phyloP scores from a whole-genome alignment of 495 filamentous ascomycete genomes.

The Aspergillus avenaceus region DNA sequence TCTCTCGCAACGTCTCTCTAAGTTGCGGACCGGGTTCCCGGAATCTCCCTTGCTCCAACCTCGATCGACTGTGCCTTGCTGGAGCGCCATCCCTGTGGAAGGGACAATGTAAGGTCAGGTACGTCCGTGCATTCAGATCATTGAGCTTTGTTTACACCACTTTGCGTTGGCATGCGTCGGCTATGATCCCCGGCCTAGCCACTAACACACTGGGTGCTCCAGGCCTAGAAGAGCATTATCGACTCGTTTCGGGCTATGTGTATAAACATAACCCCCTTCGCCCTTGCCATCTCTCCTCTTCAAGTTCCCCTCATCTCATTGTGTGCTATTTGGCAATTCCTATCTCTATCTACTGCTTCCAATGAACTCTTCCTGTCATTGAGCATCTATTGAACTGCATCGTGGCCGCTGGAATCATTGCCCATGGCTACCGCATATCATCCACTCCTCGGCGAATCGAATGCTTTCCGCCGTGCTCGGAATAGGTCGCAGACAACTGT shows the following conservation, averaged over 20 bases:
- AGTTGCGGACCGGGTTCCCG: constrained; percentile 18
- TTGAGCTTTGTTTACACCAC: constrained; percentile 40
- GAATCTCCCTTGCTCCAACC: constrained; percentile 33
- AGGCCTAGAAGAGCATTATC: constrained; percentile 3
- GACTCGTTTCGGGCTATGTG: constrained; percentile 24
- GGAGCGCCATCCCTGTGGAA: constrained; percentile 39
- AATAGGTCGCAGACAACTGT: constrained; percentile 36
- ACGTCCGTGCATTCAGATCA: constrained; percentile 32
- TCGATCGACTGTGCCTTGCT: constrained; percentile 36
- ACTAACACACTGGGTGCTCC: constrained; percentile 9
- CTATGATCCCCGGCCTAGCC: constrained; percentile 26
- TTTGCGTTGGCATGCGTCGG: constrained; percentile 41
- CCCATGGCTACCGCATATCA: constrained; percentile 42
- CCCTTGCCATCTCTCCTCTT: constrained; percentile 15
- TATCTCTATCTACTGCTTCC: constrained; percentile 5
- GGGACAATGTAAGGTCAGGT: constrained; percentile 45
- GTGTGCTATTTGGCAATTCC: not conserved
- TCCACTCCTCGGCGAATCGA: constrained; percentile 31
- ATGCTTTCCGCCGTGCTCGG: constrained; percentile 27
- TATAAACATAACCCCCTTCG: constrained; percentile 44
- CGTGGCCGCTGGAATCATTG: constrained; percentile 21
- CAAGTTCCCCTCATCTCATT: constrained; percentile 7
- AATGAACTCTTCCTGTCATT: constrained; percentile 10
- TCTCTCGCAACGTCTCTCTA: constrained; percentile 3
- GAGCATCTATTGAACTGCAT: not conserved